Evolutionary conservation across 176 grass and related monocot species (phyloP), one percentile per base, ranked within the genome.

Genomic region (Triticum monococcum): DNA sequence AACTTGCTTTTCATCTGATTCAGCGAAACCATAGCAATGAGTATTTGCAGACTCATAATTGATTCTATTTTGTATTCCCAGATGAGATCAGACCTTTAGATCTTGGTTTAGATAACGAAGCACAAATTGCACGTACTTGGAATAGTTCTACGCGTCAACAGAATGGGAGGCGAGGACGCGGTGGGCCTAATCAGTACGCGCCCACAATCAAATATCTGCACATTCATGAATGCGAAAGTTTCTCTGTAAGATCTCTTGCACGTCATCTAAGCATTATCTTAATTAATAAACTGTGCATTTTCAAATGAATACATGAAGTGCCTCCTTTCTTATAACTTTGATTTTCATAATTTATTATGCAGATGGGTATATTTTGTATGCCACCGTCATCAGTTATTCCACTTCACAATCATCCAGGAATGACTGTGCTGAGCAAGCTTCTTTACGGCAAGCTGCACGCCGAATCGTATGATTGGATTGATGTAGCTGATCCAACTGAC

Each of bases 301-400:
- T 79, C 32, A 57, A 13, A 25, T 41, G 32, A 40, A 71, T 61
- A 65, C 22, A n/a, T 71, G 31, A 45, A 54, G 33, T n/a, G 25
- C 24, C 4, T 20, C 45, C 43, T 75, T 17, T 26, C 26, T 24
- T 26, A 12, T 13, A 67, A 82, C 25, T 23, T 20, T 76, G 17
- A 79, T 30, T 20, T 52, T 75, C 1, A 52, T 75, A 40, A 31
- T 13, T 46, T 80, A 75, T 83, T 80, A 59, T 71, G 36, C 89
- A 99, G 97, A 94, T 99, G 89, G 97, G 97, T 66, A 99, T 99
- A 92, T 96, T 99, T 90, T 99, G 97, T 72, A 94, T 96, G 97
- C 97, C 94, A 20, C 87, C 94, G 18, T 96, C 88, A 69, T 95
- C 94, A 54, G 89, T 99, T 80, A 96, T 99, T 82, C 97, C 97